Evolutionary conservation across 1,284 basidiomycete genomes (phyloP).

Genomic region (Cutaneotrichosporon sp.): DNA sequence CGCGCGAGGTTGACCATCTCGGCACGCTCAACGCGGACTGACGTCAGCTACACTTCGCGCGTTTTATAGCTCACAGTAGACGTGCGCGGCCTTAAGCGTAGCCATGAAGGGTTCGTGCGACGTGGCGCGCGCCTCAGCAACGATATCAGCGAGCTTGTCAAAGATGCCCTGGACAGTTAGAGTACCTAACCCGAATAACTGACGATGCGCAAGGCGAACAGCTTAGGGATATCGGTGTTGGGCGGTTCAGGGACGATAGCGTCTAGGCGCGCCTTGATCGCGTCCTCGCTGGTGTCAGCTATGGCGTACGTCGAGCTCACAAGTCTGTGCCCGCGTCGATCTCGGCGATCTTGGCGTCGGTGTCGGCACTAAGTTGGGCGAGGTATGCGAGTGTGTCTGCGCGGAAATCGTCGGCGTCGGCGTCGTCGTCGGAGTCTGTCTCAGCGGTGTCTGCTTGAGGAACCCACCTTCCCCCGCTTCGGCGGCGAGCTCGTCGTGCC

Average conservation of each 20-base stretch:
- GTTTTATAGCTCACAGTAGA: neutral
- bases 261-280: neutral
- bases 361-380: neutral
- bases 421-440: neutral
- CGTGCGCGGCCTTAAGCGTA: neutral
- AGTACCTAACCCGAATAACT: neutral
- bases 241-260: neutral
- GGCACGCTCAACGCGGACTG: neutral
- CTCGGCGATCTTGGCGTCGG: neutral
- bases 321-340: neutral
- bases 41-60: neutral
- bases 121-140: neutral
- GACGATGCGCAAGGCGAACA: constrained; percentile 3
- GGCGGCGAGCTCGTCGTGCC: neutral
- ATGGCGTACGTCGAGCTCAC: neutral
- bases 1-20: neutral
- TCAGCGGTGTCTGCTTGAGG: neutral
- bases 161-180: neutral
- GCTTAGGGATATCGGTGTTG: neutral
- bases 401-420: neutral
- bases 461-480: neutral
- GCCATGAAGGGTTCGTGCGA: neutral
- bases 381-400: neutral
- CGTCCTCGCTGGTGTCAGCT: neutral
- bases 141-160: neutral